Evolutionary conservation across 164 flowering plant species (phyloP).

Genomic region (Aristolochia fimbriata): DNA sequence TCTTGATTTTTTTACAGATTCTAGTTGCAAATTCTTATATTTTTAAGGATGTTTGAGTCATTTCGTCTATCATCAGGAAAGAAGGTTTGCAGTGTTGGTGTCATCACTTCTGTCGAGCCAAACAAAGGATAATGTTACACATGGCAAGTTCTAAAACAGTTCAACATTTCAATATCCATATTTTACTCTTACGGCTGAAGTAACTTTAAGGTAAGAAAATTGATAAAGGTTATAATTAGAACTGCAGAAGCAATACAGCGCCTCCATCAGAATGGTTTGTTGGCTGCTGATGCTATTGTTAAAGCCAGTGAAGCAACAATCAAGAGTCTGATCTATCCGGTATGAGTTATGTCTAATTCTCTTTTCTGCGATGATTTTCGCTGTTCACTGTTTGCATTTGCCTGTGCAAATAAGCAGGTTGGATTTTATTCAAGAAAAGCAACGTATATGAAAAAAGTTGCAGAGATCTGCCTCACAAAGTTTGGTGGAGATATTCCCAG

Average conservation of each 20-base stretch:
- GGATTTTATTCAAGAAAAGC: conserved; percentile 94
- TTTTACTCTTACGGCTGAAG: not conserved
- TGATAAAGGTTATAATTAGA: conserved; percentile 3
- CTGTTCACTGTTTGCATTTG: not conserved
- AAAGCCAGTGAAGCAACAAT: conserved; percentile 64
- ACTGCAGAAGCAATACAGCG: conserved; percentile 80
- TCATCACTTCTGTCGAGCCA: conserved; percentile 97
- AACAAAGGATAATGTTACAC: conserved; percentile 87
- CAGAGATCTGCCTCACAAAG: conserved; percentile 65
- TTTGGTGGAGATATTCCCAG: conserved; percentile 94
- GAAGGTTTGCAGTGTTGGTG: conserved; percentile 81
- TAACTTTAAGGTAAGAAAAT: not conserved
- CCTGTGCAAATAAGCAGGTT: conserved; percentile 37
- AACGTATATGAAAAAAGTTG: conserved; percentile 75
- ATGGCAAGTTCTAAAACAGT: conserved; percentile 55
- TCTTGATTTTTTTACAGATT: not conserved
- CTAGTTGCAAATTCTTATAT: not conserved
- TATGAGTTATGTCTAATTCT: conserved; percentile 16
- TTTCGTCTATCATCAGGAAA: conserved; percentile 46
- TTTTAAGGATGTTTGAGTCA: not conserved
- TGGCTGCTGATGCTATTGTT: conserved; percentile 61
- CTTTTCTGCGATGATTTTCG: not conserved
- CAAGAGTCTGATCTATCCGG: conserved; percentile 79
- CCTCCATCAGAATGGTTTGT: conserved; percentile 63
- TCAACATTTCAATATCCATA: not conserved